phyloP scores from a whole-genome alignment of 257 asterid species.

The Solanum virginianum region DNA sequence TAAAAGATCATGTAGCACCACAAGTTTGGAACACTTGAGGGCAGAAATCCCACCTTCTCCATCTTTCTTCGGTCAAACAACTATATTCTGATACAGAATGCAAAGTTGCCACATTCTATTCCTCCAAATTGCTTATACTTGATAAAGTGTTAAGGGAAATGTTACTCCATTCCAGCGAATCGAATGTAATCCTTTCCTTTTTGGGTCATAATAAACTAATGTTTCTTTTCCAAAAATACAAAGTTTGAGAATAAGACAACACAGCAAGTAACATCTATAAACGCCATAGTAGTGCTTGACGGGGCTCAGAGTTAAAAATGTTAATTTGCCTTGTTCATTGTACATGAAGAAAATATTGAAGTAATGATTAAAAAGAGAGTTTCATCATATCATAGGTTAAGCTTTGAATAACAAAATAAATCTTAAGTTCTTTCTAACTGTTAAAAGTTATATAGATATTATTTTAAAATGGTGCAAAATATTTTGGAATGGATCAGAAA shows the following conservation, averaged over 20 bases:
- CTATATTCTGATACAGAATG: background rate
- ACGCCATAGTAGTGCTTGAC: background rate
- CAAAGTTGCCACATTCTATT: background rate
- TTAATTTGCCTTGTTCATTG: background rate
- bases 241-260: background rate
- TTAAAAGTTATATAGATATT: background rate
- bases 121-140: background rate
- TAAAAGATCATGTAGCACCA: background rate
- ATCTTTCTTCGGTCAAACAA: background rate
- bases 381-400: background rate
- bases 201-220: background rate
- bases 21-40: background rate
- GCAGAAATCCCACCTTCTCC: background rate
- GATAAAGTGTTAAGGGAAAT: background rate
- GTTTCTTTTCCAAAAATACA: background rate
- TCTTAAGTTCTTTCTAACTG: background rate
- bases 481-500: background rate
- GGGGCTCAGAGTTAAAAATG: background rate
- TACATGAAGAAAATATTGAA: background rate
- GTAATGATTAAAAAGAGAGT: background rate
- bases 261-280: background rate
- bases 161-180: background rate
- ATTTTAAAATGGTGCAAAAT: background rate
- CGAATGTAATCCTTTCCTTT: background rate
- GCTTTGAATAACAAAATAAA: background rate